These are phyloP conservation scores for Penicillium thymicola DNA, from an alignment of 2,329 filamentous ascomycete species.

Conservation along the genomic window DNA sequence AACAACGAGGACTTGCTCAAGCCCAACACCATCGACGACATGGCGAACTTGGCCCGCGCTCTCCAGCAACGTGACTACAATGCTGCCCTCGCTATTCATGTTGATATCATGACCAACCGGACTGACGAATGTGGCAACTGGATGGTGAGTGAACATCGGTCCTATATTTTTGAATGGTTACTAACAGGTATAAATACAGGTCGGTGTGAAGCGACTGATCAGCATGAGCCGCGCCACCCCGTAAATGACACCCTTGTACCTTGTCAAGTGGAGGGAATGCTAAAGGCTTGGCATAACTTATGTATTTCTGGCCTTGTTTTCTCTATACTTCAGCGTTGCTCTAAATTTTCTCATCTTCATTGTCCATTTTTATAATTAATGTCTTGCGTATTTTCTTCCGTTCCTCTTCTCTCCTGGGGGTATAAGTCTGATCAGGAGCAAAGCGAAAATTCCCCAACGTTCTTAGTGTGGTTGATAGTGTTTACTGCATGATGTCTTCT, in stretches of 20 bases:
- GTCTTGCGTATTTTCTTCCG: conserved; percentile 16
- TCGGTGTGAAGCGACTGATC: conserved; percentile 24
- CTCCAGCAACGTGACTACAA: conserved; percentile 68
- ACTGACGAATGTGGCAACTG: conserved; percentile 78
- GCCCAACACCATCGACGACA: conserved; percentile 60
- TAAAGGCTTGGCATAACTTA: conserved; percentile 4
- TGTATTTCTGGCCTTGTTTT: conserved; percentile 12
- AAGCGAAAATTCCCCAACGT: conserved; percentile 9
- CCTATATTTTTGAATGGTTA: neutral
- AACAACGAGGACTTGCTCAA: conserved; percentile 92
- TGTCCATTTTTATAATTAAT: conserved; percentile 25
- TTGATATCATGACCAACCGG: conserved; percentile 72
- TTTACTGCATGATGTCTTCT: neutral
- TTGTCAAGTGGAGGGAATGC: conserved; percentile 1
- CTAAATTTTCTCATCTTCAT: conserved; percentile 11
- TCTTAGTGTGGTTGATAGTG: neutral
- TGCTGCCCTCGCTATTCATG: conserved; percentile 64
- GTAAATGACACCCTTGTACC: conserved; percentile 9
- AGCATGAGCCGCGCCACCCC: conserved; percentile 24
- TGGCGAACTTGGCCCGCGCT: conserved; percentile 56
- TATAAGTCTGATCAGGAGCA: conserved; percentile 18
- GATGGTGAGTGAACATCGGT: conserved; percentile 63
- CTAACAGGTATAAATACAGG: conserved; percentile 11
- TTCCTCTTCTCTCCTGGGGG: conserved; percentile 7
- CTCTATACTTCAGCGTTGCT: conserved; percentile 8